Evolutionary conservation across 1,284 basidiomycete genomes (phyloP).

Genomic region (Inonotus obliquus): DNA sequence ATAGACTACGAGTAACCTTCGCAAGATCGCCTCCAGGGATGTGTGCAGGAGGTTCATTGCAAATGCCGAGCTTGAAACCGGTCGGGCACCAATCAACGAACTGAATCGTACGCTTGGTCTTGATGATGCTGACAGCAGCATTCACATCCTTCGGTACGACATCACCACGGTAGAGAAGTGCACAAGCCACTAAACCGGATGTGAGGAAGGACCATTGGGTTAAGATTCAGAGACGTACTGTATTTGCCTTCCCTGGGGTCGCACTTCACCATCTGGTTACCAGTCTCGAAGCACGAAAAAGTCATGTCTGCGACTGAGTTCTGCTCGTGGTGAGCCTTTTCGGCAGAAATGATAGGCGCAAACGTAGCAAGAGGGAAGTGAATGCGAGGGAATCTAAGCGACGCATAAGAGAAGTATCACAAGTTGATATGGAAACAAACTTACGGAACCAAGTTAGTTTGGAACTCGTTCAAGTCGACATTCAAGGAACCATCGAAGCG

Average conservation of each 20-base stretch:
- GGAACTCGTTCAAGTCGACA: slow-evolving; percentile 98
- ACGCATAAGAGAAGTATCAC: not conserved
- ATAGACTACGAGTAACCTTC: slow-evolving; percentile 89
- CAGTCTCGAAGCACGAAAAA: slow-evolving; percentile 95
- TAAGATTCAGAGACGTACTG: slow-evolving; percentile 49
- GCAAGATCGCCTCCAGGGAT: slow-evolving; percentile 96
- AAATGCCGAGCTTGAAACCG: slow-evolving; percentile 96
- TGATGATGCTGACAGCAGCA: slow-evolving; percentile 90
- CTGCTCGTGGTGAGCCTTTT: slow-evolving; percentile 91
- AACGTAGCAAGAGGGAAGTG: slow-evolving; percentile 98
- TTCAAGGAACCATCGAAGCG: slow-evolving; percentile 98
- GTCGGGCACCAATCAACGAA: slow-evolving; percentile 99
- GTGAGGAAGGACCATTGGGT: slow-evolving; percentile 1
- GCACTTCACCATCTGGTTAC: slow-evolving; percentile 97
- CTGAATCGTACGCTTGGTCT: slow-evolving; percentile 96
- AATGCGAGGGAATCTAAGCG: slow-evolving; percentile 84
- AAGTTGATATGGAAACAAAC: not conserved
- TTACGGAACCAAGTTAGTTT: slow-evolving; percentile 94
- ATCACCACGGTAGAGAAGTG: slow-evolving; percentile 89
- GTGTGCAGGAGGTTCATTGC: slow-evolving; percentile 89
- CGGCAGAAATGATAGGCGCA: slow-evolving; percentile 88
- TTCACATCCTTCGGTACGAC: slow-evolving; percentile 98
- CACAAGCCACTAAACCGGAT: slow-evolving; percentile 68
- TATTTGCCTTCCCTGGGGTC: slow-evolving; percentile 97
- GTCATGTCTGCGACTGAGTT: slow-evolving; percentile 99